Conservation (phyloP, 331 rosid genomes). For the Quercus tomentella region DNA sequence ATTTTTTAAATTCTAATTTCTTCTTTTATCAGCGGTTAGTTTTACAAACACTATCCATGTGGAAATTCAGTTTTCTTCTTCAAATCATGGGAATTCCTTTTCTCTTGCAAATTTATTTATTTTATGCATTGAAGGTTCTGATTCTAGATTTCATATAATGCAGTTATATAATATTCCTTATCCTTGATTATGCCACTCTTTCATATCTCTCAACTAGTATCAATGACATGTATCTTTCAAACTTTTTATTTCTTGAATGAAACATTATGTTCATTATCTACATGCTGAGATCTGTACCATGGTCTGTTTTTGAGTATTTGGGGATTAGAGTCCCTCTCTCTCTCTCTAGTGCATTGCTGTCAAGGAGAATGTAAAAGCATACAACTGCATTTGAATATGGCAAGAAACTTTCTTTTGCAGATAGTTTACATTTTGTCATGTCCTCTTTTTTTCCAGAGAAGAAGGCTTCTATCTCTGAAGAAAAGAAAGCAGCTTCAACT, state of each 20-base stretch:
- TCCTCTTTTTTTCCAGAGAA: conserved; percentile 19
- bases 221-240: neutral
- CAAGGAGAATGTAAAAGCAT: neutral
- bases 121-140: neutral
- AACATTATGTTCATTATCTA: too few relatives aligned
- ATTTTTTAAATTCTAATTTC: too few relatives aligned
- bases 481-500: conserved; percentile 26
- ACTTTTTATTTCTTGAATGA: too few relatives aligned
- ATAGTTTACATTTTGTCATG: neutral
- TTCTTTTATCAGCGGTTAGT: too few relatives aligned
- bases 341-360: too few relatives aligned
- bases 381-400: neutral
- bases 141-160: neutral
- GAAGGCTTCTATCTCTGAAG: conserved; percentile 31
- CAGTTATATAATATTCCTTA: neutral
- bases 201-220: too few relatives aligned
- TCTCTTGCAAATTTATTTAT: neutral
- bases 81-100: neutral
- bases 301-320: neutral
- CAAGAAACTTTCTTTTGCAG: neutral
- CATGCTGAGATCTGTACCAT: neutral
- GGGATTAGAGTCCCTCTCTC: neutral
- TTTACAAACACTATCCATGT: too few relatives aligned
- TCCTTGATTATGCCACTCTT: too few relatives aligned
- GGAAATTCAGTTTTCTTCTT: too few relatives aligned